A percentile compares a stretch with the other conserved stretches of the same genome.
Conservation (phyloP, 352 stramenopile species). For the Elongisporangium undulatum region DNA sequence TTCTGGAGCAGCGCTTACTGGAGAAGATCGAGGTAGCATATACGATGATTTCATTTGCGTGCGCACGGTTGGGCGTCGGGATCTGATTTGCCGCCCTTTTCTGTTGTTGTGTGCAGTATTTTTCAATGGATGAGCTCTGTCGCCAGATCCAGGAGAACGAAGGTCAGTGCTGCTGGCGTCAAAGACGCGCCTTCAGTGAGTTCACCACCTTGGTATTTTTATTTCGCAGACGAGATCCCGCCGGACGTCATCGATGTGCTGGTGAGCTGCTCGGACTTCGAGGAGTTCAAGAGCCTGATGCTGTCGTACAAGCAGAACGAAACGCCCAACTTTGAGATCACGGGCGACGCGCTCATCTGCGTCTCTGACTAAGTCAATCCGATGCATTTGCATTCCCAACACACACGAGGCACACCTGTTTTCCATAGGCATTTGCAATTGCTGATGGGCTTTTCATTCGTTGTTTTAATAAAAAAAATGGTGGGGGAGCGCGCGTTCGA, state of each 20-base stretch:
- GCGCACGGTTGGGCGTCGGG: neutral
- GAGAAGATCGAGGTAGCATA: constrained; percentile 57
- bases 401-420: neutral
- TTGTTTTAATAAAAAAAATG: constrained; percentile 8
- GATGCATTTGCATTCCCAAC: neutral
- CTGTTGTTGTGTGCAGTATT: constrained; percentile 31
- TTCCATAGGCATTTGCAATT: neutral
- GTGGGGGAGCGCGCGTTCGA: neutral
- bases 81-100: neutral
- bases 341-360: constrained; percentile 50
- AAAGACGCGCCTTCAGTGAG: neutral
- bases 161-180: constrained; percentile 20
- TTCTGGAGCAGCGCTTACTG: constrained; percentile 54
- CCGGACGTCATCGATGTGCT: constrained; percentile 78
- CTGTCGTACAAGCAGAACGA: constrained; percentile 86
- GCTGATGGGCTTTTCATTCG: neutral
- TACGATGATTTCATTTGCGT: neutral
- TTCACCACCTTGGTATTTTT: no score
- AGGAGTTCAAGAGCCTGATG: constrained; percentile 88
- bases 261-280: constrained; percentile 79
- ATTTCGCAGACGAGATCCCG: constrained; percentile 56
- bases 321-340: constrained; percentile 71
- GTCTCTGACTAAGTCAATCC: constrained; percentile 10
- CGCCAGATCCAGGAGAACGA: constrained; percentile 84
- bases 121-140: constrained; percentile 79